Evolutionary conservation across 2,329 filamentous ascomycete species (phyloP), one percentile per base, ranked within the genome.

Genomic region (Monosporascus ibericus): DNA sequence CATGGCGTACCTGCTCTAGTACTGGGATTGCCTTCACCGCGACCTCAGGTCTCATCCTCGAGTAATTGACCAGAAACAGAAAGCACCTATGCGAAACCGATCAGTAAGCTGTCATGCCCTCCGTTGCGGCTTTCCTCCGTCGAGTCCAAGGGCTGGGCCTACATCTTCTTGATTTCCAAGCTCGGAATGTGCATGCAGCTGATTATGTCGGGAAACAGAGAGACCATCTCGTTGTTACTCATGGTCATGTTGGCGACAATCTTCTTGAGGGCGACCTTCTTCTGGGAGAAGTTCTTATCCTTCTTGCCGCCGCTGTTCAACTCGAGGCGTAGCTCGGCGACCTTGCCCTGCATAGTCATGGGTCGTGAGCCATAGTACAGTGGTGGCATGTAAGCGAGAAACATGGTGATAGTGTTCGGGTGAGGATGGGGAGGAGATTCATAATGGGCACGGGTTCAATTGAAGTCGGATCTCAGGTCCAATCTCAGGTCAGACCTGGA

Each of bases 231-330:
- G 68, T 97, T 99, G 75, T 99, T 99, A 82, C 92, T 97, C 94
- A 99, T 99, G 59, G 94, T 99, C 94, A 99, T 99, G 70, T 99
- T 99, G 69, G 94, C 94, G 63, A 99, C 94, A 62, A 99, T 97
- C 80, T 96, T 96, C 81, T 99, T 99, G 58, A 99, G 80, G 11
- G 94, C 92, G 67, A 96, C 95, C 82, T 97, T 97, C 80, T 97
- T 99, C 60, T 85, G 84, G 44, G 87, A 82, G 73, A 90, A 87
- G 74, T 95, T 96, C 81, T 96, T 97, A 76, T 99, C 94, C 77
- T 97, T 99, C 79, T 95, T 96, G 61, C 89, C 87, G 68, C 91
- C 91, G 72, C 86, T 90, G 72, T 91, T 92, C 68, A 99, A 83
- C 78, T 99, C 94, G 69, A 88, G 84, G 70, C 94, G 90, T 68